A percentile compares a stretch with the other conserved stretches of the same genome.
Evolutionary conservation across 345 rosid species (phyloP).

Genomic region (Brassica cretica): DNA sequence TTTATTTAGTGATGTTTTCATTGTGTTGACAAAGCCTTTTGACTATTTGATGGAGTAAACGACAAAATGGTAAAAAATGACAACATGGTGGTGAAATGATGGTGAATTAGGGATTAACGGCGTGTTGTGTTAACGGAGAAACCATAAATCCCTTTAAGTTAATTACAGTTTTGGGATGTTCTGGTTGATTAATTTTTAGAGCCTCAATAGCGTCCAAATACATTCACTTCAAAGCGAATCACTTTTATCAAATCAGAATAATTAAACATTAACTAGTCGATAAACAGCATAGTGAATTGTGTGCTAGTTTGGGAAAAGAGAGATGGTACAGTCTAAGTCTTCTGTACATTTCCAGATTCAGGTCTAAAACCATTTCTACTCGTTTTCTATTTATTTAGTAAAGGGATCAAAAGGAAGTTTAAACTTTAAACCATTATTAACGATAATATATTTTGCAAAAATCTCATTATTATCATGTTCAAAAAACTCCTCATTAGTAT

Average conservation of each 20-base stretch:
- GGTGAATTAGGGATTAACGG: constrained; percentile 8
- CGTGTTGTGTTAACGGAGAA: constrained; percentile 19
- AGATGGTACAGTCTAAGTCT: not conserved
- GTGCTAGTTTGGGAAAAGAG: not conserved
- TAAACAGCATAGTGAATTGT: constrained; percentile 5
- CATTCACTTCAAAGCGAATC: constrained; percentile 1
- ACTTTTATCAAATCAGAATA: not conserved
- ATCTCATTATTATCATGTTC: not conserved
- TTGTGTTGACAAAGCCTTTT: constrained; percentile 23
- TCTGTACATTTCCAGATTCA: not conserved
- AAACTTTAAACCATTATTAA: not conserved
- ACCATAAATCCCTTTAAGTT: not conserved
- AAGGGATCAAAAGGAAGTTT: not conserved
- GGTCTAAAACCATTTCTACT: not conserved
- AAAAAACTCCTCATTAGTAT: too few species aligned
- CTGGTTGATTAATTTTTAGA: not conserved
- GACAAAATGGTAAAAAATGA: constrained; percentile 22
- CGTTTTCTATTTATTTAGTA: not conserved
- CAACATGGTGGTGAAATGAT: constrained; percentile 34
- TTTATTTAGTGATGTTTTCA: constrained; percentile 18
- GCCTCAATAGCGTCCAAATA: constrained; percentile 17
- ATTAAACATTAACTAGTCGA: not conserved
- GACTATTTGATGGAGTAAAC: constrained; percentile 29
- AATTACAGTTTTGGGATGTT: constrained; percentile 3
- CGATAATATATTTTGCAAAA: not conserved